Percentiles rank a stretch among this genome's conserved stretches.
phyloP scores from a whole-genome alignment of 176 grass and related monocot genomes.

The Aegilops tauschii region DNA sequence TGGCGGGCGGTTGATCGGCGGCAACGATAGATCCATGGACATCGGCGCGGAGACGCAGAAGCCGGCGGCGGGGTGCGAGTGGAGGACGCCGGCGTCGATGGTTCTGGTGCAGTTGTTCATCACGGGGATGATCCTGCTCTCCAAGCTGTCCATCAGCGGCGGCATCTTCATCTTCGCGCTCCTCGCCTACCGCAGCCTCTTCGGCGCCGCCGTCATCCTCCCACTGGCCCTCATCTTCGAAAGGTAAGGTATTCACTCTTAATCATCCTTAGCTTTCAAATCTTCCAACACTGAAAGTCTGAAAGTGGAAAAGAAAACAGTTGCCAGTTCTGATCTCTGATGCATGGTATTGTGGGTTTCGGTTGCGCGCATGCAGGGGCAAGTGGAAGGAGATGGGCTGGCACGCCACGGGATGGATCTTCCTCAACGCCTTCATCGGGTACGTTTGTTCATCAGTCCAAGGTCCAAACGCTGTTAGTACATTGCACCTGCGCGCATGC shows the following conservation, averaged over 20 bases:
- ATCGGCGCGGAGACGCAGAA: background rate
- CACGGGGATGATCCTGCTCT: conserved; percentile 46
- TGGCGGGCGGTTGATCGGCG: background rate
- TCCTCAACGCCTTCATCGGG: conserved; percentile 21
- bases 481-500: background rate
- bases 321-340: too few relatives aligned
- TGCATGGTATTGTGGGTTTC: too few relatives aligned
- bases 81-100: conserved; percentile 41
- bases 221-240: conserved; percentile 32
- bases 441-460: background rate
- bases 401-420: background rate
- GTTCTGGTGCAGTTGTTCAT: conserved; percentile 38
- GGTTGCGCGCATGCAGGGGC: background rate
- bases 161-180: conserved; percentile 46
- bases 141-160: conserved; percentile 32
- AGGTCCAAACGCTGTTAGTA: background rate
- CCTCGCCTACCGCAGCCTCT: conserved; percentile 35
- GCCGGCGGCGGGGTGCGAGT: background rate
- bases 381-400: background rate
- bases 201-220: conserved; percentile 29
- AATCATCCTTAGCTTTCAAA: background rate
- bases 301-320: too few relatives aligned
- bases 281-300: too few relatives aligned
- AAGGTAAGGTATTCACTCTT: conserved; percentile 6
- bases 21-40: background rate